These are phyloP conservation scores for Candida sojae DNA, from an alignment of 1,139 yeast species.

Conservation along the genomic window DNA sequence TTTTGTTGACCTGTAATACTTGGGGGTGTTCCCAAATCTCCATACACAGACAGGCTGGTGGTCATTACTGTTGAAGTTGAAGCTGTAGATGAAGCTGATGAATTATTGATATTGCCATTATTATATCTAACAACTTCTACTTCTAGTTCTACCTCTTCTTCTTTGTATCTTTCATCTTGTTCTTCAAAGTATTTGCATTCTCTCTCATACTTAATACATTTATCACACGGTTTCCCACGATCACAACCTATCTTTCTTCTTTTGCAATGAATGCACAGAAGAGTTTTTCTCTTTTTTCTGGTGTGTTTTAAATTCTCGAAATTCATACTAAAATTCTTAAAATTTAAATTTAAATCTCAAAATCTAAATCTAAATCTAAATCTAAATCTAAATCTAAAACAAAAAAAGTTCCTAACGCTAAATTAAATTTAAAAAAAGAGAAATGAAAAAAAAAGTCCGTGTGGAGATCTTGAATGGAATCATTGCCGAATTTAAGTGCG, in stretches of 20 bases:
- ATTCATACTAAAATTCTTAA: no score
- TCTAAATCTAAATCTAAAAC: no score
- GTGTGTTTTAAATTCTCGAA: neutral
- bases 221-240: conserved; percentile 28
- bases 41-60: neutral
- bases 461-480: no score
- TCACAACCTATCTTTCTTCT: conserved; percentile 40
- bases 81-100: neutral
- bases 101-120: neutral
- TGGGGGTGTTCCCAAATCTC: neutral
- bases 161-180: no score
- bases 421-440: neutral
- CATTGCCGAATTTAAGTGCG: no score
- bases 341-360: no score
- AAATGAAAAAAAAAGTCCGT: neutral
- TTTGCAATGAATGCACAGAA: conserved; percentile 37
- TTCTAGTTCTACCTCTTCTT: no score
- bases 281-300: neutral
- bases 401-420: neutral
- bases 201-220: conserved; percentile 28
- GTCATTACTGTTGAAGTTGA: neutral
- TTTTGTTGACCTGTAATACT: neutral
- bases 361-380: no score
- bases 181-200: conserved; percentile 25
- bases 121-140: neutral